phyloP scores from a whole-genome alignment of 2,329 filamentous ascomycete genomes.

The Aspergillus sojae region DNA sequence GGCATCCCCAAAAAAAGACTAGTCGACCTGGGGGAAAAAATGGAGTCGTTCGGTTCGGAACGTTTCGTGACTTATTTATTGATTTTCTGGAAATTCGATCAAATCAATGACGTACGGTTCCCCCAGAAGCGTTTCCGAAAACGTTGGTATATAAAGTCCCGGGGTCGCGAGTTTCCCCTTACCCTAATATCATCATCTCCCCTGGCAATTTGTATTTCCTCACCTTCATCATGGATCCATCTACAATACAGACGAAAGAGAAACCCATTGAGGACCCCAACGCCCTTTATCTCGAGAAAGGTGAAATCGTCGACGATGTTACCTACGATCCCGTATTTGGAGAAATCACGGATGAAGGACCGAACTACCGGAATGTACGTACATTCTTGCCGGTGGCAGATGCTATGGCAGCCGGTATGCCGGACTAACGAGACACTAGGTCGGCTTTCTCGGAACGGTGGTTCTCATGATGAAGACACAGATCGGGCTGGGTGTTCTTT shows the following conservation, averaged over 20 bases:
- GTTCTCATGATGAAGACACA: constrained; percentile 51
- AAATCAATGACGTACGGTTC: neutral
- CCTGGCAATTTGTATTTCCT: neutral
- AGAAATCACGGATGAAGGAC: constrained; percentile 32
- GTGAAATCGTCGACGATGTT: neutral
- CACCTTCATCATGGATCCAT: neutral
- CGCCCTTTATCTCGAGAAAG: neutral
- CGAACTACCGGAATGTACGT: constrained; percentile 33
- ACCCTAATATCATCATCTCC: neutral
- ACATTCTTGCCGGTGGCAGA: no score
- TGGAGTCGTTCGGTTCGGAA: neutral
- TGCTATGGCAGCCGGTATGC: no score
- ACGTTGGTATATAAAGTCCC: neutral
- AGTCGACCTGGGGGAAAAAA: neutral
- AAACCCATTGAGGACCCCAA: neutral
- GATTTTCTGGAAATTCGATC: neutral
- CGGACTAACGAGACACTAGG: constrained; percentile 21
- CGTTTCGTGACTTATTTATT: neutral
- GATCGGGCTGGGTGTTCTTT: constrained; percentile 51
- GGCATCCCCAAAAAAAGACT: no score
- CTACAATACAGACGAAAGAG: neutral
- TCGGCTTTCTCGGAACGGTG: constrained; percentile 47
- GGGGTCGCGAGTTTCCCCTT: neutral
- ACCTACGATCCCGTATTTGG: constrained; percentile 36
- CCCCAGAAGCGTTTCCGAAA: neutral